phyloP scores from a whole-genome alignment of 2,329 filamentous ascomycete genomes.

The Mollisia scopiformis region DNA sequence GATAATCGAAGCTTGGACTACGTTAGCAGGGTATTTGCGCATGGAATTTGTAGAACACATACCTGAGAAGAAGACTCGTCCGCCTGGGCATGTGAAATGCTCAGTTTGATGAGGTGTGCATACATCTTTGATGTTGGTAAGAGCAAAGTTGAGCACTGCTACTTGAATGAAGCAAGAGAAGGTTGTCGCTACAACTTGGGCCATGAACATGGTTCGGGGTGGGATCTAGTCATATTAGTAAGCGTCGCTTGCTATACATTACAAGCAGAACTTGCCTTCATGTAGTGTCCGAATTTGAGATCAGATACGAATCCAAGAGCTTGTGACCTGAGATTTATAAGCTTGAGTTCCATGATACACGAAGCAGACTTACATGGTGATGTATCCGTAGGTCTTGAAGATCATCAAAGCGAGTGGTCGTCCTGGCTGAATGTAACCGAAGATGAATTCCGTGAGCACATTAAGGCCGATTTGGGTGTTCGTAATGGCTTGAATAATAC shows the following conservation, averaged over 20 bases:
- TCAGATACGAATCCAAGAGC: constrained; percentile 49
- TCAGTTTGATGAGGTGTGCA: constrained; percentile 58
- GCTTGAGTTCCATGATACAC: constrained; percentile 55
- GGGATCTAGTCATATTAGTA: constrained; percentile 53
- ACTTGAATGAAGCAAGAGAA: constrained; percentile 69
- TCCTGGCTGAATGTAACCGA: constrained; percentile 74
- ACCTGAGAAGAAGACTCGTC: constrained; percentile 60
- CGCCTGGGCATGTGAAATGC: constrained; percentile 59
- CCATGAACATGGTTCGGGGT: constrained; percentile 40
- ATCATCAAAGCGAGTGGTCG: constrained; percentile 75
- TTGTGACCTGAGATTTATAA: constrained; percentile 36
- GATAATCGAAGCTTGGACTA: constrained; percentile 63
- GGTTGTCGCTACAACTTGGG: constrained; percentile 58
- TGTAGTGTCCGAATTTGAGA: constrained; percentile 54
- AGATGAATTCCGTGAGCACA: constrained; percentile 73
- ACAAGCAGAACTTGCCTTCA: constrained; percentile 41
- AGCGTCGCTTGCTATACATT: constrained; percentile 46
- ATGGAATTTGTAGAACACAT: neutral
- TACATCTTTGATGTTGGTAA: constrained; percentile 64
- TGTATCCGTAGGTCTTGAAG: constrained; percentile 76
- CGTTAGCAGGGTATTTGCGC: neutral
- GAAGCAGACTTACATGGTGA: constrained; percentile 72
- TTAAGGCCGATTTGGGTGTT: constrained; percentile 71
- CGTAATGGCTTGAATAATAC: constrained; percentile 71
- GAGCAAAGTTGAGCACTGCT: constrained; percentile 61